A percentile compares a stretch with the other conserved stretches of the same genome.
Conservation (phyloP, 2,329 filamentous ascomycete species). For the Alternaria rosae region DNA sequence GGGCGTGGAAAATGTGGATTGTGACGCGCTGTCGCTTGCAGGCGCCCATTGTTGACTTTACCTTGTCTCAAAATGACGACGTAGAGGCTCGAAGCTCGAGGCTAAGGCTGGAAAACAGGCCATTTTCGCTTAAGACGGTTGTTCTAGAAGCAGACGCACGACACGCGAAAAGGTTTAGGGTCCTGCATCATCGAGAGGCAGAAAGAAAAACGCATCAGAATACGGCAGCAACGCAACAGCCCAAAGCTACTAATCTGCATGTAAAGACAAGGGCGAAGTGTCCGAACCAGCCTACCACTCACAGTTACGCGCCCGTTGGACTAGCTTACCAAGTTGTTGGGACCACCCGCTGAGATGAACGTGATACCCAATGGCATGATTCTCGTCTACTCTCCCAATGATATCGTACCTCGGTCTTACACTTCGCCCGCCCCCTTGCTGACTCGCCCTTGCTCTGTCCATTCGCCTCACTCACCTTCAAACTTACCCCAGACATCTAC, state of each 20-base stretch:
- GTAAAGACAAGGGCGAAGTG: background rate
- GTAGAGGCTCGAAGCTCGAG: background rate
- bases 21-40: background rate
- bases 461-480: conserved; percentile 1
- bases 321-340: conserved; percentile 2
- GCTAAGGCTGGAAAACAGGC: conserved; percentile 1
- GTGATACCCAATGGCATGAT: background rate
- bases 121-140: conserved; percentile 1
- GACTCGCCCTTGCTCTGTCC: background rate
- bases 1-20: background rate
- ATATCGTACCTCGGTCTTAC: background rate
- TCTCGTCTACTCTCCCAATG: conserved; percentile 1
- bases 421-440: background rate
- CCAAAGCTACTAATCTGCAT: background rate
- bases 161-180: background rate
- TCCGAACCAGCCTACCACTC: background rate
- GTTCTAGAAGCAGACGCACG: conserved; percentile 1
- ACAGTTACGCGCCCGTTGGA: conserved; percentile 1
- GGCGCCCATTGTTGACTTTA: background rate
- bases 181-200: background rate
- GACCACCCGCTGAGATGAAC: background rate
- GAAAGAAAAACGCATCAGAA: background rate
- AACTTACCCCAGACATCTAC: conserved; percentile 1
- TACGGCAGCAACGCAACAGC: background rate
- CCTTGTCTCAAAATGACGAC: background rate